Percentiles rank a stretch among this genome's conserved stretches.
These are phyloP conservation scores for Porodaedalea pini DNA, from an alignment of 1,284 basidiomycete genomes.

Conservation along the genomic window DNA sequence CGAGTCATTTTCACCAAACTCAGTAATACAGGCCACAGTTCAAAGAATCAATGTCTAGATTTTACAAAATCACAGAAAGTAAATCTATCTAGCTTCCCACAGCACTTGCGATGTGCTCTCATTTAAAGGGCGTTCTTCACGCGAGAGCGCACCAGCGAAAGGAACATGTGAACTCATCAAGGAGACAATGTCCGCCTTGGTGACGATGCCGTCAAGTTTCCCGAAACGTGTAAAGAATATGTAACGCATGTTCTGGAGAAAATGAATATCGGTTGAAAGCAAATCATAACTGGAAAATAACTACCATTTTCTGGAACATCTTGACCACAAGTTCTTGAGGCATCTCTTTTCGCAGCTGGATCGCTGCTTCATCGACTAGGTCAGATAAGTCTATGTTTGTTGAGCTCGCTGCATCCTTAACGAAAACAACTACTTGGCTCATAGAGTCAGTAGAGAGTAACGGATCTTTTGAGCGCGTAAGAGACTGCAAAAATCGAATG, in stretches of 20 bases:
- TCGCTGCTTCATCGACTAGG: slow-evolving; percentile 53
- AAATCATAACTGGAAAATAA: slow-evolving; percentile 23
- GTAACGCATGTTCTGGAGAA: slow-evolving; percentile 57
- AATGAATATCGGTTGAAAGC: neutral
- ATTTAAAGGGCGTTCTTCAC: neutral
- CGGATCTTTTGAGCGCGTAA: slow-evolving; percentile 27
- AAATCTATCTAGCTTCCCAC: slow-evolving; percentile 17
- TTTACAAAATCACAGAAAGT: neutral
- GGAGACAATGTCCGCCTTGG: slow-evolving; percentile 63
- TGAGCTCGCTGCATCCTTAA: slow-evolving; percentile 30
- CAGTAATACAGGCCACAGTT: neutral
- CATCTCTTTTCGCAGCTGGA: slow-evolving; percentile 63
- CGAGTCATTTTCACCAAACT: neutral
- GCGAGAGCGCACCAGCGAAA: slow-evolving; percentile 45
- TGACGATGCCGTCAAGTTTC: slow-evolving; percentile 58
- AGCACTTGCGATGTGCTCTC: slow-evolving; percentile 9
- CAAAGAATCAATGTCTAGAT: neutral
- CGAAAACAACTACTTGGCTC: slow-evolving; percentile 16
- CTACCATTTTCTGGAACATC: slow-evolving; percentile 70
- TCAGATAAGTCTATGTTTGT: slow-evolving; percentile 43
- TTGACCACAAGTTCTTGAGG: slow-evolving; percentile 66
- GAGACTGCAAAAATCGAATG: neutral
- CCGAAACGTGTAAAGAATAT: slow-evolving; percentile 63
- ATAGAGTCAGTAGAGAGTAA: slow-evolving; percentile 30
- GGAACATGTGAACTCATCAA: slow-evolving; percentile 56